A percentile compares a stretch with the other conserved stretches of the same genome.
phyloP scores from a whole-genome alignment of 2,329 filamentous ascomycete species.

The Ophiocordyceps camponoti-saundersi region DNA sequence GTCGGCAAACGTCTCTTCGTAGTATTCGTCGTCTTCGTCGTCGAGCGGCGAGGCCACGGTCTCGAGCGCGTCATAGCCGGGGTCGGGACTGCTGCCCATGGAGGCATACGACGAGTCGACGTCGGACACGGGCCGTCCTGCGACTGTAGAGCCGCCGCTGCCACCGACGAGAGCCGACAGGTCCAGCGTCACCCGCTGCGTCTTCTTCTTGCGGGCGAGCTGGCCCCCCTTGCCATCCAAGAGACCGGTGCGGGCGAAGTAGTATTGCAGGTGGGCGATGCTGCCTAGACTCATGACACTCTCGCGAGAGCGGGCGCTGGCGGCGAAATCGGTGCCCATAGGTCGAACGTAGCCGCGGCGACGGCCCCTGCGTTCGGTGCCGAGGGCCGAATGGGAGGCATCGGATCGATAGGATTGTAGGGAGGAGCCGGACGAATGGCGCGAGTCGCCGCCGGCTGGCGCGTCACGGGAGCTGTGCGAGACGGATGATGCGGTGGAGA shows the following conservation, averaged over 20 bases:
- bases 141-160: constrained; percentile 7
- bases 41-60: constrained; percentile 25
- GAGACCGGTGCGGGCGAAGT: constrained; percentile 87
- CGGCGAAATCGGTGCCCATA: constrained; percentile 75
- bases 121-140: constrained; percentile 27
- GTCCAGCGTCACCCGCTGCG: constrained; percentile 40
- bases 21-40: constrained; percentile 24
- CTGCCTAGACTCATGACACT: constrained; percentile 93
- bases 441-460: constrained; percentile 39
- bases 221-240: constrained; percentile 87
- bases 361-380: constrained; percentile 23
- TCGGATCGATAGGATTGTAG: constrained; percentile 25
- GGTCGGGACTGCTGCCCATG: constrained; percentile 41
- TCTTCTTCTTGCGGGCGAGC: constrained; percentile 54
- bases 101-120: constrained; percentile 43
- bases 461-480: constrained; percentile 41
- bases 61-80: constrained; percentile 21
- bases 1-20: constrained; percentile 43
- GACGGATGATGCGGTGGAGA: constrained; percentile 45
- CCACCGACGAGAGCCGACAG: constrained; percentile 30
- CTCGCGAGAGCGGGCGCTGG: constrained; percentile 76
- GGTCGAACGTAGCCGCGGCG: constrained; percentile 77
- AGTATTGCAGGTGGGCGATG: constrained; percentile 95
- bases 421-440: constrained; percentile 46
- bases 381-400: constrained; percentile 27